Base-by-base conservation (phyloP, 768 basidiomycete species). In the Rhizopogon vesiculosus region DNA sequence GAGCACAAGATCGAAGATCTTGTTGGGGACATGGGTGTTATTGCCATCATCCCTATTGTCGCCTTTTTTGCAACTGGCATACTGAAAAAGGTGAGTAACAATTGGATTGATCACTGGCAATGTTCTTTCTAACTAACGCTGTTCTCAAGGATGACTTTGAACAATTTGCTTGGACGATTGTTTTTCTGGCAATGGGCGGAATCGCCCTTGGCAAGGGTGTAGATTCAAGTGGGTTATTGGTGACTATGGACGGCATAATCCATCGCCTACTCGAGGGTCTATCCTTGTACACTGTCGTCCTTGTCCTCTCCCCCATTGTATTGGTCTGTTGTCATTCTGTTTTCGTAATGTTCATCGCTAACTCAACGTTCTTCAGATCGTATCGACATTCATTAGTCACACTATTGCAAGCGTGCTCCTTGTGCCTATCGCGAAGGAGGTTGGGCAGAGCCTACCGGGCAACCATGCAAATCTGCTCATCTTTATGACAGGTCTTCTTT, bases 101-200 rank as follows among this genome's bases (percentile, higher is more conserved):
- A 7, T 3, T 22, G 12, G 7, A 29, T 15, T n/a, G 4, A 25
- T 25, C 25, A 25, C 25, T 25, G 2, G 8, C 7, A 15, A 25
- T 18, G 16, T 9, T 49, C 7, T 31, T 9, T 38, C 35, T 31
- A 33, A 53, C 39, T 62, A 31, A 58, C 18, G 33, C 12, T 38
- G 49, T 48, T 41, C 22, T 41, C 16, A 66, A 94, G 92, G 92
- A 93, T 56, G 93, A 97, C 71, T 98, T 96, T 69, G 93, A 96
- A 65, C 90, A 92, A 64, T 93, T 93, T 70, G 80, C 89, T 55
- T 96, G 94, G 94, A 87, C 87, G 7, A 93, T 96, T 53, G 93
- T 98, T 28, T 96, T 96, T 74, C 79, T 96, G 56, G 93, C 93
- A 4, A 99, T 98, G 97, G 96, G 96, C 22, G 97, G 97, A 40